Conservation (phyloP, 805 yeast genomes). For the Pichia phayaonensis region DNA sequence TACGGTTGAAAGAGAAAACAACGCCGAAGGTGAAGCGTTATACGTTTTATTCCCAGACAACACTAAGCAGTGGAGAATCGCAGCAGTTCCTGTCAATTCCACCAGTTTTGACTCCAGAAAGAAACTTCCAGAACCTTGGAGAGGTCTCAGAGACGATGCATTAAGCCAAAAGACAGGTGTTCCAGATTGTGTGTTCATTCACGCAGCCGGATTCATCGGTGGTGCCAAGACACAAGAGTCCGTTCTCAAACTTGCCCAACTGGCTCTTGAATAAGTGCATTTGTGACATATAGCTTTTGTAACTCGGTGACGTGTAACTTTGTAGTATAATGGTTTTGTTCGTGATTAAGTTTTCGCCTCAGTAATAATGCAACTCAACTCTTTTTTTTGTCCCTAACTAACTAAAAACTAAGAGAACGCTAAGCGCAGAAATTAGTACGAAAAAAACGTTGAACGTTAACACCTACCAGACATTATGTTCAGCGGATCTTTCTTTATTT, state of each 20-base stretch:
- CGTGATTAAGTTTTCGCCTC: no score
- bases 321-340: no score
- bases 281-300: no score
- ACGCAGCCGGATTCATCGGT: slow-evolving; percentile 96
- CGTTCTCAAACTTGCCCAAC: slow-evolving; percentile 63
- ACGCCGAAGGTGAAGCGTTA: slow-evolving; percentile 47
- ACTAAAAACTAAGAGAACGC: no score
- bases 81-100: slow-evolving; percentile 80
- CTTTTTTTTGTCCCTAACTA: background rate
- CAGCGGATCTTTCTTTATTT: no score
- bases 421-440: background rate
- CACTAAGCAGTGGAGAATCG: slow-evolving; percentile 71
- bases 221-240: slow-evolving; percentile 80
- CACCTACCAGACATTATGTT: background rate
- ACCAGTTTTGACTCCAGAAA: slow-evolving; percentile 78
- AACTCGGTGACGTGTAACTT: no score
- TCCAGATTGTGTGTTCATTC: slow-evolving; percentile 82
- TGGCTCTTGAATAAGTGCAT: slow-evolving; percentile 14
- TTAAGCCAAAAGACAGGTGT: slow-evolving; percentile 71
- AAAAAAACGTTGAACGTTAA: background rate
- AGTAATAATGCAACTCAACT: no score
- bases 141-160: slow-evolving; percentile 91
- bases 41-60: slow-evolving; percentile 79
- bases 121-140: slow-evolving; percentile 84
- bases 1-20: slow-evolving; percentile 55